Conservation (phyloP, 2,329 filamentous ascomycete species). For the Colletotrichum liaoningense region DNA sequence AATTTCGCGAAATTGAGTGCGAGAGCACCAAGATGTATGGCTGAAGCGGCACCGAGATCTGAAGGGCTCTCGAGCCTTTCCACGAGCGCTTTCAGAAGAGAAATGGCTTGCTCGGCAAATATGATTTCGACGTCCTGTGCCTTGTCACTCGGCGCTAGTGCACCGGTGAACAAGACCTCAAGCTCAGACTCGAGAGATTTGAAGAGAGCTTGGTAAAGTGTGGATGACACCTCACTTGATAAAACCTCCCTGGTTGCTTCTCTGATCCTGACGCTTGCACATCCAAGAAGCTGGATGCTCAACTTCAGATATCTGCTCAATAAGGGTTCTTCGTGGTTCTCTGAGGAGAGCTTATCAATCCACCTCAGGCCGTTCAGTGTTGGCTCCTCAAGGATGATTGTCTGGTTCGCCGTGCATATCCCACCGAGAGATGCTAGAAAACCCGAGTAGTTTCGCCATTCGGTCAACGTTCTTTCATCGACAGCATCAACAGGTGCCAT, state of each 20-base stretch:
- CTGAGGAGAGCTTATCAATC: slow-evolving; percentile 71
- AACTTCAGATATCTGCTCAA: slow-evolving; percentile 70
- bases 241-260: slow-evolving; percentile 76
- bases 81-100: slow-evolving; percentile 71
- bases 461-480: slow-evolving; percentile 67
- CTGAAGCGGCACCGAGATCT: slow-evolving; percentile 71
- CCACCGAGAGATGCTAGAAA: slow-evolving; percentile 76
- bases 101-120: slow-evolving; percentile 76
- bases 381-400: slow-evolving; percentile 67
- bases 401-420: slow-evolving; percentile 71
- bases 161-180: slow-evolving; percentile 70
- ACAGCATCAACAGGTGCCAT: slow-evolving; percentile 61
- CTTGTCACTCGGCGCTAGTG: slow-evolving; percentile 61
- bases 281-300: slow-evolving; percentile 74
- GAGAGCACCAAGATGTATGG: slow-evolving; percentile 72
- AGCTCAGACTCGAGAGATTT: slow-evolving; percentile 74
- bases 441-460: slow-evolving; percentile 78
- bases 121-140: slow-evolving; percentile 70
- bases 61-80: slow-evolving; percentile 73
- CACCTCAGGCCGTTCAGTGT: slow-evolving; percentile 68
- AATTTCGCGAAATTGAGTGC: slow-evolving; percentile 76
- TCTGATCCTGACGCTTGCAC: slow-evolving; percentile 71
- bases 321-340: slow-evolving; percentile 70
- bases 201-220: slow-evolving; percentile 72
- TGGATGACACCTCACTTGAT: slow-evolving; percentile 72